A percentile compares a stretch with the other conserved stretches of the same genome.
These are phyloP conservation scores for Stylosanthes scabra DNA, from an alignment of 331 rosid genomes.

Conservation along the genomic window DNA sequence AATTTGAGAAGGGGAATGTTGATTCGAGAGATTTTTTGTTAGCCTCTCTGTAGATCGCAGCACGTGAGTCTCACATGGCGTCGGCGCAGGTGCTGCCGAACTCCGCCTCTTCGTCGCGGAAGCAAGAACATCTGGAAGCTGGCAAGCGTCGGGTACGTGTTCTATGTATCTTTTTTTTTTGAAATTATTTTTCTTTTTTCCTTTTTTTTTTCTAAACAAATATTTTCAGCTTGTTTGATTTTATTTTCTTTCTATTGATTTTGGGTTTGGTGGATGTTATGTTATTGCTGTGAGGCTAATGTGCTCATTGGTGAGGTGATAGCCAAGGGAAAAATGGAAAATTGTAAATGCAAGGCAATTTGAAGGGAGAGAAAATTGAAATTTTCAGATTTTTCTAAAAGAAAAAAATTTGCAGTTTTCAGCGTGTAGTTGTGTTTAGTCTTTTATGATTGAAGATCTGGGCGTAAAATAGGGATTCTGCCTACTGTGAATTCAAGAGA, in stretches of 20 bases:
- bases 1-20: constrained; percentile 20
- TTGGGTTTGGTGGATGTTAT: background rate
- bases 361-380: constrained; percentile 9
- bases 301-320: constrained; percentile 20
- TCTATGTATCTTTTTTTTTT: background rate
- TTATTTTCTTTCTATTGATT: background rate
- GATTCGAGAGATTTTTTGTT: constrained; percentile 30
- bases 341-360: background rate
- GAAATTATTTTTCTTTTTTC: no score
- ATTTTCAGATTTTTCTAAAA: background rate
- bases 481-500: constrained; percentile 8
- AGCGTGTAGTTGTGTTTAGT: background rate
- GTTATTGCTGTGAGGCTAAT: constrained; percentile 24
- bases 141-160: constrained; percentile 87
- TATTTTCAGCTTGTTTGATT: background rate
- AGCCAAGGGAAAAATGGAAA: background rate
- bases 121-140: background rate
- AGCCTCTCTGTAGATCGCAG: constrained; percentile 17
- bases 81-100: no score
- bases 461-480: background rate
- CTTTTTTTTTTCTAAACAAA: background rate
- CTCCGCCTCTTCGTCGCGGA: no score
- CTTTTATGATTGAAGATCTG: background rate
- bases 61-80: background rate
- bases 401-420: background rate